Conservation (phyloP, 306 rosid species). For the Nissolia schottii region DNA sequence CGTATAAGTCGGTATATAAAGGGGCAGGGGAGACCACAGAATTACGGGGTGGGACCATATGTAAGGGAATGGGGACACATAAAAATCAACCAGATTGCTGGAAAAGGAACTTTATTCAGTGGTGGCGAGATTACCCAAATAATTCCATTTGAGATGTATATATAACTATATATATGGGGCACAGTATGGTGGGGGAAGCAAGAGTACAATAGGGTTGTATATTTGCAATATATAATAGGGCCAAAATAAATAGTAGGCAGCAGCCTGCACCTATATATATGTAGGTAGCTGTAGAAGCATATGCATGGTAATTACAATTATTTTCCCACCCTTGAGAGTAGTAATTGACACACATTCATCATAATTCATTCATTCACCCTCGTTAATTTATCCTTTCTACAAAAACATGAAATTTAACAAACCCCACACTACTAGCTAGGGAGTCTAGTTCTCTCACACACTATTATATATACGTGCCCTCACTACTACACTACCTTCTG, state of each 20-base stretch:
- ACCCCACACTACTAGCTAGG: constrained; percentile 50
- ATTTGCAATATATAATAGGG: constrained; percentile 21
- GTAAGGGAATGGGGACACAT: constrained; percentile 47
- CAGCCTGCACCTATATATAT: constrained; percentile 5
- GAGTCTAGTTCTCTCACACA: constrained; percentile 23
- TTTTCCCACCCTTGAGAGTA: not conserved
- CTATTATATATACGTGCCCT: not conserved
- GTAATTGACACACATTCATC: not conserved
- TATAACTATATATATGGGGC: constrained; percentile 21
- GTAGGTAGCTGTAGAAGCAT: constrained; percentile 41
- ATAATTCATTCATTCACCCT: no score
- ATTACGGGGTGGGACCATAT: constrained; percentile 40
- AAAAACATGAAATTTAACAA: constrained; percentile 14
- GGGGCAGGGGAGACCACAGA: constrained; percentile 32
- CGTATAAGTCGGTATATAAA: no score
- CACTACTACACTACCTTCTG: constrained; percentile 23
- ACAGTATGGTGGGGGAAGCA: not conserved
- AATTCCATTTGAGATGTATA: constrained; percentile 46
- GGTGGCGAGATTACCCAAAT: constrained; percentile 50
- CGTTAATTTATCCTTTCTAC: not conserved
- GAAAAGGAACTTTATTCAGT: constrained; percentile 37
- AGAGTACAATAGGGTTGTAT: not conserved
- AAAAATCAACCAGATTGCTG: constrained; percentile 43
- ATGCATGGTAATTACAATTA: constrained; percentile 20
- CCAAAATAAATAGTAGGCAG: constrained; percentile 36